phyloP scores from a whole-genome alignment of 2,329 filamentous ascomycete genomes.

The Fusarium caatingaense region DNA sequence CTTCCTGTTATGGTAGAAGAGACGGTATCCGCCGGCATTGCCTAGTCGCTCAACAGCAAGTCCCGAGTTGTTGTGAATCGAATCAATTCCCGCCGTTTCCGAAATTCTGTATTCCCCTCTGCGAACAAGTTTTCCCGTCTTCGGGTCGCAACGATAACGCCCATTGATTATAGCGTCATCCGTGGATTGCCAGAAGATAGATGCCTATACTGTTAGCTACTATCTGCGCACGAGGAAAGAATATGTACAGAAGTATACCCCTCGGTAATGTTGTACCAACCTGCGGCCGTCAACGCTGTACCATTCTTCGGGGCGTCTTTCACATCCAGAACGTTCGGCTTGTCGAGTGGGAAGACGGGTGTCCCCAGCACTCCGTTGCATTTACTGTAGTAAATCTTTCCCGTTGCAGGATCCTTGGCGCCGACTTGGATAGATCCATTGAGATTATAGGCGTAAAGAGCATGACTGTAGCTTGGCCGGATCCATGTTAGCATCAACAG shows the following conservation, averaged over 20 bases:
- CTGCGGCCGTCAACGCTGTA: conserved; percentile 1
- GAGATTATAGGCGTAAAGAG: conserved; percentile 6
- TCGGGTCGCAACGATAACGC: neutral
- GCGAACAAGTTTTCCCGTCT: conserved; percentile 4
- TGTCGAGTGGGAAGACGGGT: conserved; percentile 4
- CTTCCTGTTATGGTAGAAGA: conserved; percentile 5
- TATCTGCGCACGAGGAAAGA: rapidly evolving
- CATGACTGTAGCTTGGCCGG: neutral
- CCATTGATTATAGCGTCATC: conserved; percentile 8
- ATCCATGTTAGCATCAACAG: neutral
- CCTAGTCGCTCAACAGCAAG: too few relatives aligned
- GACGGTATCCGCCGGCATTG: too few relatives aligned
- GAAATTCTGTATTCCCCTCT: neutral
- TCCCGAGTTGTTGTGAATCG: neutral
- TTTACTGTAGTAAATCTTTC: conserved; percentile 4
- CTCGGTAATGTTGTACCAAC: neutral
- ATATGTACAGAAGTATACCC: neutral
- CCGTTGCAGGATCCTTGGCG: neutral
- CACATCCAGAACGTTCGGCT: neutral
- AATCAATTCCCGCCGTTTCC: neutral
- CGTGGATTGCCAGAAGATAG: conserved; percentile 9
- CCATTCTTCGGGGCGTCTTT: conserved; percentile 2
- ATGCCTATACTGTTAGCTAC: neutral
- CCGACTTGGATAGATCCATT: conserved; percentile 8
- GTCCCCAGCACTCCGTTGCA: neutral